These are phyloP conservation scores for Heteromeles arbutifolia DNA, from an alignment of 306 rosid species.

Conservation along the genomic window DNA sequence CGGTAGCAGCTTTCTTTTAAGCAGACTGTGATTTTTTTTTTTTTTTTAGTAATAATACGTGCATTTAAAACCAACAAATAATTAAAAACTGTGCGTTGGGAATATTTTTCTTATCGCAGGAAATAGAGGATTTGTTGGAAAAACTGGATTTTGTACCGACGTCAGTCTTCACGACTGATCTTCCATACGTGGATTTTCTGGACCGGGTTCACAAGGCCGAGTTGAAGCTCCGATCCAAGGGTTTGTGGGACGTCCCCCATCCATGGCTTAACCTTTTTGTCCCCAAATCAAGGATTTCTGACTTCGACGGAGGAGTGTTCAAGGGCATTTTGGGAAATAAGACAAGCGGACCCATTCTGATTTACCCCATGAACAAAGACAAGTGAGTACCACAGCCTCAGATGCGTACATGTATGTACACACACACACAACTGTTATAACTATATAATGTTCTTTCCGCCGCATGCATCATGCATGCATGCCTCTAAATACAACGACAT, in stretches of 20 bases:
- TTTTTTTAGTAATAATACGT: neutral
- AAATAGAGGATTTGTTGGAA: slow-evolving; percentile 45
- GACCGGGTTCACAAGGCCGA: slow-evolving; percentile 95
- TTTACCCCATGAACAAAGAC: slow-evolving; percentile 87
- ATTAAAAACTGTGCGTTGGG: neutral
- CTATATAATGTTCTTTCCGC: neutral
- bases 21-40: slow-evolving; percentile 8
- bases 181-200: slow-evolving; percentile 79
- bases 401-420: neutral
- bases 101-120: slow-evolving; percentile 39
- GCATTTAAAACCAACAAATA: neutral
- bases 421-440: neutral
- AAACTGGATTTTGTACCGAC: slow-evolving; percentile 55
- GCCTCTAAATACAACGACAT: neutral
- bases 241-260: slow-evolving; percentile 88
- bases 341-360: slow-evolving; percentile 94
- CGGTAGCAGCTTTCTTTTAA: slow-evolving; percentile 16
- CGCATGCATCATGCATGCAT: neutral
- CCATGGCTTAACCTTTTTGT: slow-evolving; percentile 99
- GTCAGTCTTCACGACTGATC: slow-evolving; percentile 76
- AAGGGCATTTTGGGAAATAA: slow-evolving; percentile 86
- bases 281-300: slow-evolving; percentile 78
- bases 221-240: slow-evolving; percentile 80
- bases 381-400: slow-evolving; percentile 46
- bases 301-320: slow-evolving; percentile 80